Base-by-base conservation (phyloP, 2,329 filamentous ascomycete species). In the Aspergillus hortae region DNA sequence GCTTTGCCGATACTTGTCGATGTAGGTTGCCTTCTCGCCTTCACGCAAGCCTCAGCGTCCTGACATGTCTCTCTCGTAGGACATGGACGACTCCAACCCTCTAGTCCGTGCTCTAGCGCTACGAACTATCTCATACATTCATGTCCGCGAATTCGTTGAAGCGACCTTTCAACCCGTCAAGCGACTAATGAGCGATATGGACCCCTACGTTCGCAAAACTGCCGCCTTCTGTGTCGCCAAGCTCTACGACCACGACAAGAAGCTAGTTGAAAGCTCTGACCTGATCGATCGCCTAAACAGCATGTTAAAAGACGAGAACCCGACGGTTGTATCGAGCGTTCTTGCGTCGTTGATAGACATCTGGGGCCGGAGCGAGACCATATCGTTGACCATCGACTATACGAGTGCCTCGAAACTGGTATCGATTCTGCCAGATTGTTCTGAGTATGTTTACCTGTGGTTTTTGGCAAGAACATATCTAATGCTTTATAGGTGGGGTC, bases 361-460 rank as follows among this genome's bases (percentile, higher is more conserved):
- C 46, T 99, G 94, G 94, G 94, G 97, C 70, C 83, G 92, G 53
- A 97, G 92, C 68, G 92, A 97, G 71, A 90, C 89, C 53, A 99
- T 99, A 72, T 96, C 96, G 70, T 84, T 99, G 57, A 97, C 94
- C 3, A 96, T 99, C 63, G 94, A 99, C 74, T 97, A 99, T 69
- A 85, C 85, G 56, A 99, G 95, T 73, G 94, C 94, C 23, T 97
- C 92, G 47, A 99, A 99, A 75, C 94, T 99, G 79, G 91, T 97
- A 33, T 91, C 94, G 41, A 97, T 99, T 55, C 74, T 99, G 21
- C 87, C 94, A 1, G 94, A 99, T 69, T 97, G 94, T 75, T 97
- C 94, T 15, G 94, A 99, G 89, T 95, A 82, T 66, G 88, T 78
- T 27, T 15, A 5, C 32, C 14, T 27, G 4, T 27, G 27, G 3